Base-by-base conservation (phyloP, 495 filamentous ascomycete genomes). In the Hyaloscypha hepaticicola region DNA sequence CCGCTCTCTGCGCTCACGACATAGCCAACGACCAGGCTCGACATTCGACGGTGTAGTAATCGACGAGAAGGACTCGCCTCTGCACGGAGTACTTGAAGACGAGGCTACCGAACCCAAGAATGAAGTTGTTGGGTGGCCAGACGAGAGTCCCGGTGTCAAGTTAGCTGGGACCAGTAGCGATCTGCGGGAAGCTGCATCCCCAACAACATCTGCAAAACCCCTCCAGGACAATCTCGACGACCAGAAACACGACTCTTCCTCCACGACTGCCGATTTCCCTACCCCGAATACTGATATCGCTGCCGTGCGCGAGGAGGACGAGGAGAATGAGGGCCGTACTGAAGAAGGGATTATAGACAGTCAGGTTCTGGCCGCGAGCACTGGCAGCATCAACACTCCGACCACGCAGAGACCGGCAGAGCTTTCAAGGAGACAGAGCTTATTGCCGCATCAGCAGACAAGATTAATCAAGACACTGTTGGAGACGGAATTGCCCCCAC, bases 401-500 rank as follows among this genome's bases (percentile, higher is more conserved):
- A 61, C 28, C 25, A 51, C 38, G 1, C 31, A 49, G 38, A 58
- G 64, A 52, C 67, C 70, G 7, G 9, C 64, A 9, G 65, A 63
- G 9, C 52, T 67, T 5, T 24, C 33, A 1, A 60, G 71, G 28
- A 21, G 60, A 58, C 81, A 83, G 68, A 82, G 79, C 59, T 69
- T 82, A 29, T 69, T 83, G 19, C 78, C 82, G 33, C 74, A 77
- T 63, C 75, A 78, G 45, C 78, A 83, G 67, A 76, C 77, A 25
- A 75, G 72, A 34, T 69, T 80, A 61, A 80, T 81, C 61, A 79
- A 78, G 66, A 77, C 78, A 3, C 76, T 83, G 26, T 73, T 82
- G 28, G 70, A 70, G 45, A 70, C 70, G 5, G 70, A 70, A 70
- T 60, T 69, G 61, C 75, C 50, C 60, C 69, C 48, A 67, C 75